phyloP scores from a whole-genome alignment of 768 basidiomycete genomes.

The Leccinum uliginosum region DNA sequence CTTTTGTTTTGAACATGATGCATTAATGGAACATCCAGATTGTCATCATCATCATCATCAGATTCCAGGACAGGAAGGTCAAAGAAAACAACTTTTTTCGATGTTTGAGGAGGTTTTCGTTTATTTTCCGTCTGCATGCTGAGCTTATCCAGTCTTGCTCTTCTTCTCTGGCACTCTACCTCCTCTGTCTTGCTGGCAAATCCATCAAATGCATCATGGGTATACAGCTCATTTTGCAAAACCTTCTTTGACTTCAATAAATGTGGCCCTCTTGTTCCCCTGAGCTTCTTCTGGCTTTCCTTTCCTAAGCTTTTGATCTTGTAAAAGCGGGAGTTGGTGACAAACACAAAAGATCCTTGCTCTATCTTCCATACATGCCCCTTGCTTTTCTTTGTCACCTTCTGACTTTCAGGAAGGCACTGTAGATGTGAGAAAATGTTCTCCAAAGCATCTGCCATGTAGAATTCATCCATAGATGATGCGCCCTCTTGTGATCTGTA shows the following conservation, averaged over 20 bases:
- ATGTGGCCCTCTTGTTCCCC: not conserved
- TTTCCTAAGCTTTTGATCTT: not conserved
- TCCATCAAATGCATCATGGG: not conserved
- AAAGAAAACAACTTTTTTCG: no score
- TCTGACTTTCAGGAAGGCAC: constrained; percentile 6
- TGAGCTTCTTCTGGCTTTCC: not conserved
- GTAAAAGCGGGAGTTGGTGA: not conserved
- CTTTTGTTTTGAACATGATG: no score
- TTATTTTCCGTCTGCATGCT: not conserved
- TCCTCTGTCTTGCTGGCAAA: not conserved
- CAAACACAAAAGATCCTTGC: not conserved
- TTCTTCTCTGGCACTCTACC: not conserved
- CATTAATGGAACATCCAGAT: no score
- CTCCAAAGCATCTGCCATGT: not conserved
- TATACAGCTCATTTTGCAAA: not conserved
- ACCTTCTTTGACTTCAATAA: not conserved
- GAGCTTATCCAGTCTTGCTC: not conserved
- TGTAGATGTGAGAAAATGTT: constrained; percentile 1
- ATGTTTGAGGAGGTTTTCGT: not conserved
- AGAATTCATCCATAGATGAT: not conserved
- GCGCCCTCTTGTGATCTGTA: not conserved
- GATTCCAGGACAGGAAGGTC: no score
- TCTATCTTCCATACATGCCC: not conserved
- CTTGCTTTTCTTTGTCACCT: constrained; percentile 2
- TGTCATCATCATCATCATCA: no score